Base-by-base conservation (phyloP, 345 rosid genomes). In the Raphanus sativus region DNA sequence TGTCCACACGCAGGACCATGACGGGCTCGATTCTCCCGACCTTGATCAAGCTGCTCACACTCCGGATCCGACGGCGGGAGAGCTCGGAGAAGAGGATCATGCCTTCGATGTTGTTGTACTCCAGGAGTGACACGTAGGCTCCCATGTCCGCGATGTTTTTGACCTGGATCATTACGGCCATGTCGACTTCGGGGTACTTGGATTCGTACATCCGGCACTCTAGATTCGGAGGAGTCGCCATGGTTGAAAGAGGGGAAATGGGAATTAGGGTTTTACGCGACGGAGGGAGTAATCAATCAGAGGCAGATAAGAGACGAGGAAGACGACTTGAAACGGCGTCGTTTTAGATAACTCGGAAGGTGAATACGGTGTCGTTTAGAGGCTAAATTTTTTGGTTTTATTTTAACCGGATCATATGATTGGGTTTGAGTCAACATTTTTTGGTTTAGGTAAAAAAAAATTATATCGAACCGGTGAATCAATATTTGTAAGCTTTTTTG, bases 151-250 rank as follows among this genome's bases (percentile, higher is more conserved):
- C 97, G 79, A 95, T 92, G 86, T 83, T 92, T 80, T 95, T 95
- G 62, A 95, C 99, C 81, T 92, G 99, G 25, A 95, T 92, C 99
- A 94, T 94, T 77, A 94, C 98, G 54, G 98, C 98, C 98, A 89
- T 92, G 79, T 88, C 98, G 64, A 94, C 92, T 80, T 92, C 98
- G 25, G 98, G 98, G 70, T 94, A 94, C 85, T 73, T 83, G 3
- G 94, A 79, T 77, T 92, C 98, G 87, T 94, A 94, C 97, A 90
- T 94, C 54, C 98, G 86, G 79, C 98, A 94, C 83, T 92, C 98
- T 5, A 94, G 89, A 83, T 89, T 94, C 40, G 95, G 96, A 11
- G 95, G 96, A 11, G 56, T 11, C 73, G 89, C 92, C 94, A 85
- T 87, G 80, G 62, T 56, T 67, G 79, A 21, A 25, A 28, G 69